Conservation (phyloP, 2,329 filamentous ascomycete species). For the Curvularia verruculosa region DNA sequence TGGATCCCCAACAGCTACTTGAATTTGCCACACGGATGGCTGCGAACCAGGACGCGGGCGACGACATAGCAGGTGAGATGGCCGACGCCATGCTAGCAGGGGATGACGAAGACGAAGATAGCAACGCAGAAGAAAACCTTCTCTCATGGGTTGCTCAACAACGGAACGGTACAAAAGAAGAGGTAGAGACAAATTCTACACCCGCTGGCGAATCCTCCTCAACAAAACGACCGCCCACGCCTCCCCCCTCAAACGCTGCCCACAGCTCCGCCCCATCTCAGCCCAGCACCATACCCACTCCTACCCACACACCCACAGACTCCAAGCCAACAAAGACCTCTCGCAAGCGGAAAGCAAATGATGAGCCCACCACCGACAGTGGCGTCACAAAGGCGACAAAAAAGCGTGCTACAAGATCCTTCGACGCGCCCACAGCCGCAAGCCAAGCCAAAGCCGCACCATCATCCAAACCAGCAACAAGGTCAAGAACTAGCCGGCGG, state of each 20-base stretch:
- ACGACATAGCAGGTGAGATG: slow-evolving; percentile 52
- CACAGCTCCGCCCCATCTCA: slow-evolving; percentile 17
- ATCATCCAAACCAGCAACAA: slow-evolving; percentile 20
- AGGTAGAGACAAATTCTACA: slow-evolving; percentile 15
- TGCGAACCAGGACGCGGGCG: slow-evolving; percentile 48
- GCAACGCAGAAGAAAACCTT: slow-evolving; percentile 38
- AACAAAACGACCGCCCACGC: slow-evolving; percentile 26
- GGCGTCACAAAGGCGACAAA: slow-evolving; percentile 28
- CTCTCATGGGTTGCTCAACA: slow-evolving; percentile 44
- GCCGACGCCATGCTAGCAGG: slow-evolving; percentile 51
- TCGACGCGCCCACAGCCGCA: slow-evolving; percentile 46
- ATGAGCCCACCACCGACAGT: slow-evolving; percentile 19
- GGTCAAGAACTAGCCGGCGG: background rate
- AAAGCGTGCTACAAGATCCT: slow-evolving; percentile 41
- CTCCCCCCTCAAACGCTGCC: slow-evolving; percentile 31
- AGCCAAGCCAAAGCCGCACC: slow-evolving; percentile 38
- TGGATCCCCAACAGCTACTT: slow-evolving; percentile 53
- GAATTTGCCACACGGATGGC: slow-evolving; percentile 55
- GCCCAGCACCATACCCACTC: slow-evolving; percentile 8
- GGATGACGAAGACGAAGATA: slow-evolving; percentile 40
- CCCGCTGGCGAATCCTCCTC: slow-evolving; percentile 16
- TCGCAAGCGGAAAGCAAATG: slow-evolving; percentile 44
- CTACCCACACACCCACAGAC: slow-evolving; percentile 1
- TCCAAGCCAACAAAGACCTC: slow-evolving; percentile 20
- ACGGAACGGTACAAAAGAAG: slow-evolving; percentile 19